Base-by-base conservation (phyloP, 495 filamentous ascomycete genomes). In the Glonium stellatum region DNA sequence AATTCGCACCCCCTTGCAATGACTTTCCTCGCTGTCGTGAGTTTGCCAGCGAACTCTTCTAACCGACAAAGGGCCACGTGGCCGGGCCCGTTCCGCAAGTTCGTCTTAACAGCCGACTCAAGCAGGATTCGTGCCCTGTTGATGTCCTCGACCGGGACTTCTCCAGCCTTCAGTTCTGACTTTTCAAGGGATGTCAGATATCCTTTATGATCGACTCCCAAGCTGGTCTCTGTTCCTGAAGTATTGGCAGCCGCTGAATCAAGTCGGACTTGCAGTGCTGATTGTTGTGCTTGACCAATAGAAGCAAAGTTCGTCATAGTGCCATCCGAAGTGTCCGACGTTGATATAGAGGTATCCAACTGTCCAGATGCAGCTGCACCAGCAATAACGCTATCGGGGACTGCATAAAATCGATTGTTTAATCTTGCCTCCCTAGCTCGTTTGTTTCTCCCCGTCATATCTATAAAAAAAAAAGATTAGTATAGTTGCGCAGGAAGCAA, bases 281-380 rank as follows among this genome's bases (percentile, higher is more conserved):
- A 95, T 73, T 96, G 89, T 75, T 92, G 83, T 42, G 93, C 93
- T 36, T 90, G 89, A 68, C 95, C 93, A 62, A 99, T 97, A 68
- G 96, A 86, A n/a, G 91, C 90, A 68, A 98, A 98, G 69, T 98
- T 95, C 15, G 92, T 97, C 81, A 95, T 90, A 2, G 89, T 92
- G 1, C 92, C 92, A 67, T 96, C 83, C 48, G 67, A 72, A 48
- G 27, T 51, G 22, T 37, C 70, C 70, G 8, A 76, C 72, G 54
- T 69, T 37, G 82, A 79, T 23, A 99, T 81, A 0, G 86, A 91
- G 0, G 89, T 92, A 13, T 89, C 90, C 56, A 97, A 85, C 65
- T 96, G 87, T 0, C 81, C 79, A 0, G 86, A 79, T 64, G 89
- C 87, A 66, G 89, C 77, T 22, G 92, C 92, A 19, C 87, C 86